phyloP scores from a whole-genome alignment of 805 yeast species.

The Maudiozyma serrabonitensis region DNA sequence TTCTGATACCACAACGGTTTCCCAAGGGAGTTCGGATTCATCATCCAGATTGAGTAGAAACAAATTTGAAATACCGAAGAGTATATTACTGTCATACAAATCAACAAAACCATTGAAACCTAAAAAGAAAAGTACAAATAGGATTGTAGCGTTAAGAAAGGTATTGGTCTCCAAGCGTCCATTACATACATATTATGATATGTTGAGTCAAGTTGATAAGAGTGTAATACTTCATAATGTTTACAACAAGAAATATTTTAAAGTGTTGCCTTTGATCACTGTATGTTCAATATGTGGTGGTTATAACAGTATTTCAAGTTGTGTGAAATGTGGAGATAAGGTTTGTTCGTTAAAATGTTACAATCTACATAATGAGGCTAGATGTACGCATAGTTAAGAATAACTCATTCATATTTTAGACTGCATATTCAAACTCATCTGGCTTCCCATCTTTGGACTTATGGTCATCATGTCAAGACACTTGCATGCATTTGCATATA shows the following conservation, averaged over 20 bases:
- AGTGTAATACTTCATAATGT: conserved; percentile 25
- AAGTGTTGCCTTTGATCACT: conserved; percentile 26
- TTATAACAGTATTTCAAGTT: conserved; percentile 24
- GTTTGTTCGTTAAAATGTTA: conserved; percentile 27
- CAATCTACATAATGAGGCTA: conserved; percentile 27
- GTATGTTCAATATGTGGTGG: conserved; percentile 30
- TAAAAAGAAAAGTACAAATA: conserved; percentile 25
- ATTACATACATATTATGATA: conserved; percentile 25
- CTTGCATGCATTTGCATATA: background rate
- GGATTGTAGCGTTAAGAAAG: conserved; percentile 25
- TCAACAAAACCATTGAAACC: conserved; percentile 28
- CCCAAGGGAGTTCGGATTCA: conserved; percentile 5
- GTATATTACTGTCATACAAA: conserved; percentile 21
- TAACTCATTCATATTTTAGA: no score
- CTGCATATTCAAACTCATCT: no score
- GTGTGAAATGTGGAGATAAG: conserved; percentile 26
- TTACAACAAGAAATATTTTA: conserved; percentile 26
- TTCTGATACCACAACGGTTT: conserved; percentile 10
- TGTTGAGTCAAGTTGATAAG: conserved; percentile 23
- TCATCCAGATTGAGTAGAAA: conserved; percentile 13
- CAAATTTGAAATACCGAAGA: conserved; percentile 26
- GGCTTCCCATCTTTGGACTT: no score
- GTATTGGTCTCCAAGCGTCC: conserved; percentile 23
- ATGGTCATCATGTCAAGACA: background rate
- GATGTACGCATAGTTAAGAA: conserved; percentile 18